Evolutionary conservation across 1,284 basidiomycete genomes (phyloP), one percentile per base, ranked within the genome.

Genomic region (Fomitopsis betulina): DNA sequence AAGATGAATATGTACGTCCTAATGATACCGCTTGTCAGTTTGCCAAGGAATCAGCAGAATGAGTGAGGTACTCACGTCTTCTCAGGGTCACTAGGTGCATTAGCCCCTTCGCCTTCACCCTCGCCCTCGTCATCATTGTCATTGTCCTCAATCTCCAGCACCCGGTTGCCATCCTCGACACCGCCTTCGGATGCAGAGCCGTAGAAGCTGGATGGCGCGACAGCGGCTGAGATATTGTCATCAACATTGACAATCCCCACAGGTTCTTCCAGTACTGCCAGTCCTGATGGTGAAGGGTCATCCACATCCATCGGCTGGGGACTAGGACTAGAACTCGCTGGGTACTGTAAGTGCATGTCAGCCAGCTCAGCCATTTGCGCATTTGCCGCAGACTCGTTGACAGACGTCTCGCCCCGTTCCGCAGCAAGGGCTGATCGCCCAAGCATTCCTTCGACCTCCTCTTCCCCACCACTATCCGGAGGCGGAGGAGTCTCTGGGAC

Each of bases 1-100:
- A 98, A 82, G 0, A 86, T 92, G 67, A 94, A 85, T 43, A 97
- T 88, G 64, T 82, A 85, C 3, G 91, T 86, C 52, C 91, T 93
- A 62, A 19, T 4, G 7, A 19, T n/a, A 30, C 17, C 12, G n/a
- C 5, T 19, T 27, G 32, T 54, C 23, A 53, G 35, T 37, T 37
- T 12, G 27, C 21, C 50, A 7, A 30, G 33, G 19, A n/a, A 47
- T 38, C 7, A 9, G 8, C 5, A 30, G 27, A 30, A 33, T 42
- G 25, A 17, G 17, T 2, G 33, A 25, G 12, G 15, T 37, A 55
- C 54, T 5, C 17, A 55, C 54, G n/a, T 32, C 8, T 42, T 2
- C 50, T 30, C 17, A 39, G 15, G 5, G 27, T 51, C 37, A n/a
- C 12, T 15, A 4, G 38, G 32, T 7, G 52, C 9, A 1, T 37